Base-by-base conservation (phyloP, 495 filamentous ascomycete genomes). In the Pyrenula massariospora region DNA sequence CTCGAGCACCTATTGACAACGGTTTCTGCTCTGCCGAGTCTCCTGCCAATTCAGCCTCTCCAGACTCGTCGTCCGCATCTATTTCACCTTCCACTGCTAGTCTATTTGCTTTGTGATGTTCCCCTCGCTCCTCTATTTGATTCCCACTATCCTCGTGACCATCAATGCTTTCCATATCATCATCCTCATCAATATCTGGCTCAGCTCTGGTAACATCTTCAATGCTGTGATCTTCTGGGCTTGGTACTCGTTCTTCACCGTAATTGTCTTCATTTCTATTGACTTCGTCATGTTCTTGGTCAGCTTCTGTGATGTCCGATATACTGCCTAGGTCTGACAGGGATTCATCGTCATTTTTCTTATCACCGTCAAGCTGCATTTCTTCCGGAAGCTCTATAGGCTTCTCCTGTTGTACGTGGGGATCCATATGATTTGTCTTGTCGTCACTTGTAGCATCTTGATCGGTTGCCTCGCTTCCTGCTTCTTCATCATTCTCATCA, bases 281-380 rank as follows among this genome's bases (percentile, higher is more conserved):
- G 8, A 65, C 66, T 25, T 63, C 58, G 19, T 68, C 54, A 47
- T 71, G 64, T 48, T 71, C 71, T 47, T 65, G 64, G 24, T 74
- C n/a, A n/a, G n/a, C n/a, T n/a, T n/a, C n/a, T 53, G 12, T 84
- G 57, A 86, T 77, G 54, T 91, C 84, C 70, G 69, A 70, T 31
- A 90, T 80, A 58, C 89, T 85, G 52, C 90, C 88, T 53, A 88
- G 82, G 50, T 84, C 76, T 57, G 82, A 78, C 52, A 86, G 85
- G 55, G 79, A 77, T 21, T 78, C 80, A 48, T 83, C 84, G 24
- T 75, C 69, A 52, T 83, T 82, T 53, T 80, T 77, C 50, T 86
- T 80, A 54, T 84, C 73, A 23, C 77, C 80, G 64, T 87, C 85
- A 25, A 89, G 72, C 48, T 85, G 73, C 73, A 89, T 81, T 59